These are phyloP conservation scores for Hypoxylon sp. DNA, from an alignment of 2,329 filamentous ascomycete genomes.

Conservation along the genomic window DNA sequence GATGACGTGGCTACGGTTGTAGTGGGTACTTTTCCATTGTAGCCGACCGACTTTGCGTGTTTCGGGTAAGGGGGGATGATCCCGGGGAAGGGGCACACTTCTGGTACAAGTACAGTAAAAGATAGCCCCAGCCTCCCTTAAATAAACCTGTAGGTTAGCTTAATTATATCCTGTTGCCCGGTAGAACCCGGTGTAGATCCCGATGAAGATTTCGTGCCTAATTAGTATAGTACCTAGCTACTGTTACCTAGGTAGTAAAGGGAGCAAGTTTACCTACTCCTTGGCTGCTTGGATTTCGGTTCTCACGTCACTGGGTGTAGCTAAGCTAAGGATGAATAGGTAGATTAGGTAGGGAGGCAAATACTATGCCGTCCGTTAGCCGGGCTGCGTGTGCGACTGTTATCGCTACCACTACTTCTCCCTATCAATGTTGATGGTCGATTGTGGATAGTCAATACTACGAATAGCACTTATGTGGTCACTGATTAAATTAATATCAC, in stretches of 20 bases:
- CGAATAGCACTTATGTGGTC: neutral
- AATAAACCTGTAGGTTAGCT: neutral
- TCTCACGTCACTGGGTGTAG: neutral
- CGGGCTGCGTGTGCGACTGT: neutral
- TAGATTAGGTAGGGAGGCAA: neutral
- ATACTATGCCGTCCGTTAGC: neutral
- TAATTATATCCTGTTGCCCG: neutral
- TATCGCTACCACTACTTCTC: neutral
- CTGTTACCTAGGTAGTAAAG: neutral
- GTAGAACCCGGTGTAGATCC: conserved; percentile 3
- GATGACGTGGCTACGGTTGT: conserved; percentile 17
- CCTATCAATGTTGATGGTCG: neutral
- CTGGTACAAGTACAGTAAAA: too few species aligned
- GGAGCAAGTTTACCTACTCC: neutral
- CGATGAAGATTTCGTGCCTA: conserved; percentile 6
- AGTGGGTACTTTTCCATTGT: conserved; percentile 9
- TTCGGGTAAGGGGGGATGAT: conserved; percentile 7
- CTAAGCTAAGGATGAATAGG: neutral
- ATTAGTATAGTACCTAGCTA: neutral
- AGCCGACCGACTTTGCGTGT: conserved; percentile 8
- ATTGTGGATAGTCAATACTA: neutral
- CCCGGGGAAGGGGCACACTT: neutral
- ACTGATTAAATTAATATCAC: conserved; percentile 4
- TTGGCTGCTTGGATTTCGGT: neutral
- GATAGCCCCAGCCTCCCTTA: neutral